A percentile compares a stretch with the other conserved stretches of the same genome.
Evolutionary conservation across 73 alveolate genomes (phyloP).

Genomic region (Symbiodinium pilosum): DNA sequence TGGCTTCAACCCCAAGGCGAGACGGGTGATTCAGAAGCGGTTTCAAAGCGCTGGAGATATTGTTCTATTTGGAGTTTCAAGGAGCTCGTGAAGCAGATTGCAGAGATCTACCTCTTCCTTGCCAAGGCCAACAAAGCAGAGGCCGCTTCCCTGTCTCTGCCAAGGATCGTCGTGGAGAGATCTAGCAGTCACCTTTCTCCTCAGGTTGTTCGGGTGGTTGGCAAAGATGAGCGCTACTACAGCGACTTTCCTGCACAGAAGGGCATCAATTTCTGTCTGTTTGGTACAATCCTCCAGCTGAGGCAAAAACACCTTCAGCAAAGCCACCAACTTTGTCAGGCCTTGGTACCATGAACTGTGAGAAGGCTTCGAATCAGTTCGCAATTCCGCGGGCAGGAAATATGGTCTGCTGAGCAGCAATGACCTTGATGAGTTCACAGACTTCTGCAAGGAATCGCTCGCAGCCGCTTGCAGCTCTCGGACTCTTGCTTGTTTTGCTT

Average conservation of each 20-base stretch:
- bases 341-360: not conserved
- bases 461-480: not conserved
- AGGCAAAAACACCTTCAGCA: slow-evolving; percentile 78
- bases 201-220: slow-evolving; percentile 91
- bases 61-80: not conserved
- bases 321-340: slow-evolving; percentile 84
- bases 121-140: slow-evolving; percentile 85
- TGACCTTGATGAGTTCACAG: slow-evolving; percentile 42
- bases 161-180: not conserved
- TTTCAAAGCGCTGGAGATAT: too few relatives aligned
- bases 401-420: slow-evolving; percentile 53
- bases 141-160: not conserved
- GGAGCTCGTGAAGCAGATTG: slow-evolving; percentile 89
- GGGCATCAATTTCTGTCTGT: too few relatives aligned
- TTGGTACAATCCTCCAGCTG: too few relatives aligned
- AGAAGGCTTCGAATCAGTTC: not conserved
- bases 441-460: slow-evolving; percentile 50
- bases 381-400: slow-evolving; percentile 30
- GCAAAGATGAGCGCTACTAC: slow-evolving; percentile 90
- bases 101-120: slow-evolving; percentile 76
- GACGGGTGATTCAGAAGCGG: too few relatives aligned
- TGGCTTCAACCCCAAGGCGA: slow-evolving; percentile 87
- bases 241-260: slow-evolving; percentile 19
- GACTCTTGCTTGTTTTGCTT: not conserved
- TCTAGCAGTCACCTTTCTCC: not conserved